Evolutionary conservation across 169 alveolate genomes (phyloP).

Genomic region (Amoebophrya sp.): DNA sequence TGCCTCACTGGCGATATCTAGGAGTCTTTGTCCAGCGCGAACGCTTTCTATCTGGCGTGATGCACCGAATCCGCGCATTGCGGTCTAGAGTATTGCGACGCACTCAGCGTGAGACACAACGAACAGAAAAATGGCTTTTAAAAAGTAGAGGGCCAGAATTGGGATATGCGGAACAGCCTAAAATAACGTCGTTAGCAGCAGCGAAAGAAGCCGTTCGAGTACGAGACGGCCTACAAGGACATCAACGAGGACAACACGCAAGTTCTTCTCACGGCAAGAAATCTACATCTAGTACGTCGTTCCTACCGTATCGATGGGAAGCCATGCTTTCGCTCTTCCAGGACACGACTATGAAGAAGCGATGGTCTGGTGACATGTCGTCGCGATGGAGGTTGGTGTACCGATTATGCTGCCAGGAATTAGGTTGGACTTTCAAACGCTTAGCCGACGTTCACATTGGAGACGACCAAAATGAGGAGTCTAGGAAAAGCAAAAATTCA

Average conservation of each 20-base stretch:
- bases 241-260: not conserved
- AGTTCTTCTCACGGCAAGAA: not conserved
- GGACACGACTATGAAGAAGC: too few relatives aligned
- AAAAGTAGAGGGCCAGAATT: not conserved
- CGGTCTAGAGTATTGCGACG: not conserved
- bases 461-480: too few relatives aligned
- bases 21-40: not conserved
- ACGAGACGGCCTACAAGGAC: not conserved
- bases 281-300: too few relatives aligned
- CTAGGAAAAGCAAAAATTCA: too few relatives aligned
- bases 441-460: too few relatives aligned
- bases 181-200: not conserved
- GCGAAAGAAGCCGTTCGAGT: not conserved
- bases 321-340: too few relatives aligned
- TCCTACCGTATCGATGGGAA: too few relatives aligned
- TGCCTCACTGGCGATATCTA: not conserved
- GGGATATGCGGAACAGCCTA: not conserved
- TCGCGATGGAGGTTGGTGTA: too few relatives aligned
- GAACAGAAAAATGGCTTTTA: not conserved
- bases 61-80: not conserved
- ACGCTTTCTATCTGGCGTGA: not conserved
- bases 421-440: too few relatives aligned
- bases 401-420: too few relatives aligned
- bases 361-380: too few relatives aligned
- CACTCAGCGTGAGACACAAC: not conserved